These are phyloP conservation scores for Tylopilus intermedius DNA, from an alignment of 768 basidiomycete species.

Conservation along the genomic window DNA sequence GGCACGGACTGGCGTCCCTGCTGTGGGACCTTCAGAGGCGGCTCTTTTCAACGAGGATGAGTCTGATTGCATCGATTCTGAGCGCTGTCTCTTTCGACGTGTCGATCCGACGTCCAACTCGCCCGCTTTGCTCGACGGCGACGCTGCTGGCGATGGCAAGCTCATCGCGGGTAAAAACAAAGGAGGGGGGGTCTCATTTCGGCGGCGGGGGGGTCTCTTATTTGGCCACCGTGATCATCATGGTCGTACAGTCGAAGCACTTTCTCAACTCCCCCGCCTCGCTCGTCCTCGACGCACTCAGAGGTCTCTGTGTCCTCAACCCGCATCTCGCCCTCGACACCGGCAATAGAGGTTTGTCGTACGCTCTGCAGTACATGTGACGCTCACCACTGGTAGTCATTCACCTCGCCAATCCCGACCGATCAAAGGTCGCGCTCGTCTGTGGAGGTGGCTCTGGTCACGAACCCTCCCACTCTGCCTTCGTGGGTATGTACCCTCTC, in stretches of 20 bases:
- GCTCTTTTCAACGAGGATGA: slow-evolving; percentile 77
- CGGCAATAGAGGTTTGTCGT: slow-evolving; percentile 51
- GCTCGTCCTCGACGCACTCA: slow-evolving; percentile 74
- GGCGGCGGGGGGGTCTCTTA: slow-evolving; percentile 4
- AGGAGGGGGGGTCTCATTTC: not conserved
- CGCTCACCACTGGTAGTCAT: slow-evolving; percentile 58
- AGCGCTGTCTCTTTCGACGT: slow-evolving; percentile 67
- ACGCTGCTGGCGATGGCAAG: slow-evolving; percentile 37
- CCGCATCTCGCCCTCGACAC: slow-evolving; percentile 67
- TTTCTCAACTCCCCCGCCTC: slow-evolving; percentile 66
- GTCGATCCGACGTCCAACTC: slow-evolving; percentile 31
- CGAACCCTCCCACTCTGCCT: slow-evolving; percentile 86
- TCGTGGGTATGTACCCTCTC: slow-evolving; percentile 58
- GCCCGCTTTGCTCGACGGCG: slow-evolving; percentile 39
- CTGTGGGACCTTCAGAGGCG: slow-evolving; percentile 58
- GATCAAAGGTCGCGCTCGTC: slow-evolving; percentile 66
- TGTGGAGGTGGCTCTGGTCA: slow-evolving; percentile 88
- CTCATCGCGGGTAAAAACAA: slow-evolving; percentile 34
- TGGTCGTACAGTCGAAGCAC: slow-evolving; percentile 49
- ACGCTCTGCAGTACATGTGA: not conserved
- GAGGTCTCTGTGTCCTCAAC: slow-evolving; percentile 70
- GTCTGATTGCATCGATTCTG: slow-evolving; percentile 70
- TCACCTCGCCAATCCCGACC: slow-evolving; percentile 52
- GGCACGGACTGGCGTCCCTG: slow-evolving; percentile 33
- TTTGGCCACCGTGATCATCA: not conserved